Evolutionary conservation across 2,329 filamentous ascomycete genomes (phyloP), one percentile per base, ranked within the genome.

Genomic region (Colletotrichum gigasporum): DNA sequence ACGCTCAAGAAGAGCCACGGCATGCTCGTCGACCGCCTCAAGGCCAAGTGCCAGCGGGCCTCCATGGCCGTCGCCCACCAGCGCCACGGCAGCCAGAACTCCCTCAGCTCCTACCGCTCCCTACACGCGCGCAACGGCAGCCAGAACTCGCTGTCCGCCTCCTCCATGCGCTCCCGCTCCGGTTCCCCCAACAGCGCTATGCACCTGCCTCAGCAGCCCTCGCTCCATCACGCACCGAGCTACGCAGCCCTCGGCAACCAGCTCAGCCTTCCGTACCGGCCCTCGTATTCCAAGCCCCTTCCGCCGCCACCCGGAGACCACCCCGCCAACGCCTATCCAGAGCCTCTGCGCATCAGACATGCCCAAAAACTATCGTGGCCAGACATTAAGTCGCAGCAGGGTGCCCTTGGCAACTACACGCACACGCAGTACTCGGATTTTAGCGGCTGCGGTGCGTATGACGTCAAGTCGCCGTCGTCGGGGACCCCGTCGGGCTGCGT

Each of bases 1-100:
- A 96, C 92, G 12, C 83, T 96, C 45, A 91, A 91, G 71, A 92
- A 91, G 72, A 87, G 91, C 0, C 93, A 96, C 71, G 84, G 82
- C 9, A 81, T 85, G 3, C 83, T 97, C 4, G 91, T 95, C 2
- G 87, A 90, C 3, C 79, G 83, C n/a, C 77, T 92, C 34, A 98
- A 51, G 20, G 54, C 51, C 30, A 67, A 65, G 41, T 48, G 58
- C 9, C 42, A 41, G 30, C 42, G 45, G 45, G 28, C 61, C 1
- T 35, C 39, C n/a, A 20, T 16, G 9, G 20, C 42, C 4, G 37
- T 37, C 28, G 35, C 56, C 14, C 44, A 51, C 7, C 60, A 56
- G 30, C 47, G 14, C 22, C 18, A 16, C 18, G 18, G 20, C 22
- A 16, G 7, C 22, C 16, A 7, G 26, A 16, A 37, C 24, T 8